phyloP scores from a whole-genome alignment of 805 yeast species.

The Candida xyloterini region DNA sequence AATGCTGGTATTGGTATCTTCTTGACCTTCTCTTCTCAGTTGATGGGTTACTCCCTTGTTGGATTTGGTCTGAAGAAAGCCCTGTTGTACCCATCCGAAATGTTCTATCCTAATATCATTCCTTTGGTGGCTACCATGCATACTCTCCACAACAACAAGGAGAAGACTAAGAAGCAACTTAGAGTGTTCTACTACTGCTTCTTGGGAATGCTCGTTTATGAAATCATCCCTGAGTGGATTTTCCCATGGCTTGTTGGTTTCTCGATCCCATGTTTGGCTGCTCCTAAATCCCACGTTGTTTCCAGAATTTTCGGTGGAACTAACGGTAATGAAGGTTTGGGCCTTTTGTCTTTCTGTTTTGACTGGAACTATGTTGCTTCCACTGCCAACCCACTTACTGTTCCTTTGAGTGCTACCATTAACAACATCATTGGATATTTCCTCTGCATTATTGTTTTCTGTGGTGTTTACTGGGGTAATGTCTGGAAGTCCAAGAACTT shows the following conservation, averaged over 20 bases:
- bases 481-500: constrained; percentile 33
- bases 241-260: constrained; percentile 30
- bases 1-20: constrained; percentile 32
- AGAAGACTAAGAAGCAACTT: constrained; percentile 22
- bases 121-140: constrained; percentile 30
- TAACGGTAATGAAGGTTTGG: constrained; percentile 34
- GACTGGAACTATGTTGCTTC: constrained; percentile 34
- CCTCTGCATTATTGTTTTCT: constrained; percentile 26
- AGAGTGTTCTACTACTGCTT: constrained; percentile 26
- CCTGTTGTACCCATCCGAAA: constrained; percentile 24
- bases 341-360: constrained; percentile 29
- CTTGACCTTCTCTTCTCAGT: constrained; percentile 31
- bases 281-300: constrained; percentile 26
- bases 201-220: constrained; percentile 26
- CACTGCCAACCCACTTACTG: constrained; percentile 29
- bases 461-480: constrained; percentile 34
- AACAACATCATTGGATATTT: constrained; percentile 31
- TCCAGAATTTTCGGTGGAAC: constrained; percentile 34
- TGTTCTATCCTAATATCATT: constrained; percentile 41
- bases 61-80: constrained; percentile 30
- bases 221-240: constrained; percentile 33
- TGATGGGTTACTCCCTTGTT: constrained; percentile 31
- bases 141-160: constrained; percentile 25
- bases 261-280: constrained; percentile 31
- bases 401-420: constrained; percentile 28